These are phyloP conservation scores for Trichoderma koningiopsis DNA, from an alignment of 2,329 filamentous ascomycete species.

Conservation along the genomic window DNA sequence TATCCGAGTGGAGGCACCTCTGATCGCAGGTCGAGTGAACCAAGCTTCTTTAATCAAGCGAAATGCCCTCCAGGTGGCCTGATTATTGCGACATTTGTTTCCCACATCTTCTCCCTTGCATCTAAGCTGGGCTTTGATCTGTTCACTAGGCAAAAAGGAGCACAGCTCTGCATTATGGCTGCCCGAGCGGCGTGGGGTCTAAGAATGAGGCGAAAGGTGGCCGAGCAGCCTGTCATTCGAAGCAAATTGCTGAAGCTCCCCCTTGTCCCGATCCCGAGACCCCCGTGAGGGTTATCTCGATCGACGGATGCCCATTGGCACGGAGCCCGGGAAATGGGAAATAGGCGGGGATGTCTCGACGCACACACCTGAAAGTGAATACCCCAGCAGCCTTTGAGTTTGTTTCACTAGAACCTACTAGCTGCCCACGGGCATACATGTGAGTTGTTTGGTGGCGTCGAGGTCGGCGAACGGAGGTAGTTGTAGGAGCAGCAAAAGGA, in stretches of 20 bases:
- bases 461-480: background rate
- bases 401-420: background rate
- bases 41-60: background rate
- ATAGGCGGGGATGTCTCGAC: background rate
- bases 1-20: background rate
- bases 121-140: background rate
- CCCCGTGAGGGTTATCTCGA: background rate
- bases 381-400: background rate
- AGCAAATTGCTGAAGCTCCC: background rate
- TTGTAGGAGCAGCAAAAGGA: background rate
- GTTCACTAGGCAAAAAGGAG: background rate
- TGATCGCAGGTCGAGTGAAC: background rate
- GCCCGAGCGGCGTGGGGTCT: background rate
- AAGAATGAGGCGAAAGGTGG: background rate
- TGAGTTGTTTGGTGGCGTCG: background rate
- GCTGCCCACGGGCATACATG: background rate
- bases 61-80: background rate
- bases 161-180: background rate
- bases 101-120: background rate
- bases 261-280: background rate
- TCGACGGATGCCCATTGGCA: conserved; percentile 6
- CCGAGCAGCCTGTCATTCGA: background rate
- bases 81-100: background rate
- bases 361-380: background rate
- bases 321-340: background rate